Conservation (phyloP, 306 rosid genomes). For the Casuarina glauca region DNA sequence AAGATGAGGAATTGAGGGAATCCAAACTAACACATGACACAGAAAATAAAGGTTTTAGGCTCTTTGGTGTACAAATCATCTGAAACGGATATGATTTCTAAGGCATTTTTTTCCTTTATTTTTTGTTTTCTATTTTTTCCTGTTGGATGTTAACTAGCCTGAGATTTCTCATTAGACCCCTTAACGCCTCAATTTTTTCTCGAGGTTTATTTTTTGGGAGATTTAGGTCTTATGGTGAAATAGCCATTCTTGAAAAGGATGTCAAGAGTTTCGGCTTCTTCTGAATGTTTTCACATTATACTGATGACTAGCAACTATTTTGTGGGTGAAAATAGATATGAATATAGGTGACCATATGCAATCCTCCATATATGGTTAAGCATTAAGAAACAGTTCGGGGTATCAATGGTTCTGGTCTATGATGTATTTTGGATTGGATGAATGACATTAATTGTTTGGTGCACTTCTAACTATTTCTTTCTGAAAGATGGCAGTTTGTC, state of each 20-base stretch:
- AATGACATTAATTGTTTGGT: background rate
- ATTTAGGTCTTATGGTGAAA: background rate
- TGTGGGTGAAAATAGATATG: background rate
- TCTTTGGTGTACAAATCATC: constrained; percentile 32
- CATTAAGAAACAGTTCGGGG: background rate
- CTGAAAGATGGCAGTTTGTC: background rate
- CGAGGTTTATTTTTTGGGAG: background rate
- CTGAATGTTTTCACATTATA: background rate
- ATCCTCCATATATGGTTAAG: background rate
- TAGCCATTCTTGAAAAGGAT: background rate
- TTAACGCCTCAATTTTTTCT: background rate
- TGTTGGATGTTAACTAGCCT: background rate
- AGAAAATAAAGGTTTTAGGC: constrained; percentile 22
- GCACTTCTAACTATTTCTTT: background rate
- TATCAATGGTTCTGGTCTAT: background rate
- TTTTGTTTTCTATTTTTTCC: too few relatives aligned
- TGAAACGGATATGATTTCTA: background rate
- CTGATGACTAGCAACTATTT: background rate
- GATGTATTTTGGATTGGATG: background rate
- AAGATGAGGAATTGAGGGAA: constrained; percentile 1
- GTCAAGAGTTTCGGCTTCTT: background rate
- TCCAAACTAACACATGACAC: background rate
- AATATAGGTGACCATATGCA: background rate
- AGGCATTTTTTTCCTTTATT: background rate
- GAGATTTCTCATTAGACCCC: background rate